Evolutionary conservation across 208 protist genomes (phyloP).

Genomic region (Giardia muris): DNA sequence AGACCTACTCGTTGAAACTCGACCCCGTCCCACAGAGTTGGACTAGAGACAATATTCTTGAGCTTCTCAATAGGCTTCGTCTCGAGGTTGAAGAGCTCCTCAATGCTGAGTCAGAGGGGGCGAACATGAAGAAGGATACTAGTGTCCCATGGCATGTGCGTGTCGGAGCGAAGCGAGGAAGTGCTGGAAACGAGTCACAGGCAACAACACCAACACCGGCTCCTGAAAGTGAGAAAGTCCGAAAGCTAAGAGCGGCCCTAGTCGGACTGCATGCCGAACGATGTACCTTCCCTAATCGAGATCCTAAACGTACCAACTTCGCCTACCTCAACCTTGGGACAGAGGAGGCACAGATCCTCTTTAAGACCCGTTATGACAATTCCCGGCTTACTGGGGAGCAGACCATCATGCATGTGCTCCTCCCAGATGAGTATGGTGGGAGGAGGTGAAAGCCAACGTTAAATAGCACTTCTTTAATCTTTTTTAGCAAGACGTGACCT

Average conservation of each 20-base stretch:
- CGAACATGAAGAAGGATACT: not conserved
- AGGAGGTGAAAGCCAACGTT: not conserved
- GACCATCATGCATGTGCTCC: not conserved
- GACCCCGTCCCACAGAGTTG: not conserved
- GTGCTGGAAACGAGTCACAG: not conserved
- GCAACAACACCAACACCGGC: not conserved
- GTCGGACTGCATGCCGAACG: not conserved
- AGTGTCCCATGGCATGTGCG: not conserved
- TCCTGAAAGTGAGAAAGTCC: not conserved
- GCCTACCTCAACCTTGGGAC: not conserved
- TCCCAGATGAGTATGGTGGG: not conserved
- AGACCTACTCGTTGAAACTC: not conserved
- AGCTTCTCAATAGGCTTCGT: not conserved
- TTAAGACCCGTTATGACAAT: not conserved
- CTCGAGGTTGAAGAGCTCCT: not conserved
- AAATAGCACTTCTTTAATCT: too few relatives aligned
- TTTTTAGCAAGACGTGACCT: not conserved
- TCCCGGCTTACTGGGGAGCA: not conserved
- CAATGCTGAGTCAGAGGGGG: not conserved
- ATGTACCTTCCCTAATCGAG: not conserved
- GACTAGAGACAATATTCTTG: not conserved
- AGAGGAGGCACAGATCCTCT: not conserved
- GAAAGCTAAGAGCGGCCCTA: not conserved
- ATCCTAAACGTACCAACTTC: not conserved
- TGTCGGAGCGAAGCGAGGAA: not conserved